A percentile compares a stretch with the other conserved stretches of the same genome.
phyloP scores from a whole-genome alignment of 805 yeast species.

The Starmerella etchellsii region DNA sequence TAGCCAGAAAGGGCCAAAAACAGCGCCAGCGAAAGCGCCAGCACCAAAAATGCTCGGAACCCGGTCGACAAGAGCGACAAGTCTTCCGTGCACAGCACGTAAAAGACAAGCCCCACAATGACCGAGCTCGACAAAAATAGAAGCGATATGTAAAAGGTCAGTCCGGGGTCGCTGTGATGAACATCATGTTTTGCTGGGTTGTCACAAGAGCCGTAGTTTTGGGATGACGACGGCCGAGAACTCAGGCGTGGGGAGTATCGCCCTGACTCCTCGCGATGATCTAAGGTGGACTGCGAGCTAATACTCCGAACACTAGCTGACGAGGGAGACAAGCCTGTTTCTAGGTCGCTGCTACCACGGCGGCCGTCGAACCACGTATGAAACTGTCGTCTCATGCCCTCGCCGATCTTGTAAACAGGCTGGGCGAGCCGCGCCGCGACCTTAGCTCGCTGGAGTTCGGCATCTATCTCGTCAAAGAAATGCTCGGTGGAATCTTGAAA shows the following conservation, averaged over 20 bases:
- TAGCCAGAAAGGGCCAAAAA: constrained; percentile 34
- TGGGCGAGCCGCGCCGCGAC: constrained; percentile 25
- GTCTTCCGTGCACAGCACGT: constrained; percentile 31
- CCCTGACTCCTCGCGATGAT: neutral
- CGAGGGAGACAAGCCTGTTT: neutral
- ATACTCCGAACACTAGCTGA: neutral
- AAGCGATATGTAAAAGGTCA: constrained; percentile 35
- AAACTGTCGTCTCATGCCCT: constrained; percentile 19
- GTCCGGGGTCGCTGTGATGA: constrained; percentile 31
- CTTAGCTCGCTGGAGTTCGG: constrained; percentile 23
- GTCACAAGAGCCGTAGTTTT: constrained; percentile 1
- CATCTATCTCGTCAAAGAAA: constrained; percentile 26
- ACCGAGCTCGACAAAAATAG: constrained; percentile 29
- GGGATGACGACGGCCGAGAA: neutral
- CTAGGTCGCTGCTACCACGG: neutral
- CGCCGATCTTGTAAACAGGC: constrained; percentile 22
- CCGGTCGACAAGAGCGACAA: constrained; percentile 21
- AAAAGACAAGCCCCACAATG: constrained; percentile 31
- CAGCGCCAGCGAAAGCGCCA: constrained; percentile 32
- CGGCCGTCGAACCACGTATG: constrained; percentile 11
- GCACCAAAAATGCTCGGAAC: constrained; percentile 17
- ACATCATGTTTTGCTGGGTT: neutral
- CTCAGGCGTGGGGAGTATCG: neutral
- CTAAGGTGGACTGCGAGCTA: neutral
- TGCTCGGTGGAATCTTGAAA: constrained; percentile 25